These are phyloP conservation scores for Eremothecium gossypii DNA, from an alignment of 1,139 yeast species.

Conservation along the genomic window DNA sequence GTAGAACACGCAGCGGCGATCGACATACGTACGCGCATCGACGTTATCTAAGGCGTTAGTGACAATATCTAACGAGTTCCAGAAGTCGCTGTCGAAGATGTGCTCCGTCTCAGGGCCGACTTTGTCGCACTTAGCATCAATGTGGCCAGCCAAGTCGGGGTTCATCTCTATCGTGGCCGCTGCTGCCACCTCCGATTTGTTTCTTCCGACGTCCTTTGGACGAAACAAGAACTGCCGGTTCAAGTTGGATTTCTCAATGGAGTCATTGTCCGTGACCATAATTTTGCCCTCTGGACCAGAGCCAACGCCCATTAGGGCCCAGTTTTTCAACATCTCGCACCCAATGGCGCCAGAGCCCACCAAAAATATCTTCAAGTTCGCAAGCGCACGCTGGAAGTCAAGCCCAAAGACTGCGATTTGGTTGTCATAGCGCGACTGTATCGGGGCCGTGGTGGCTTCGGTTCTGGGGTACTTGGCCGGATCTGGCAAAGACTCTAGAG, in stretches of 20 bases:
- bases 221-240: conserved; percentile 94
- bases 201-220: conserved; percentile 86
- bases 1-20: conserved; percentile 90
- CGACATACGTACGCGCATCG: conserved; percentile 96
- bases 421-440: conserved; percentile 76
- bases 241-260: conserved; percentile 89
- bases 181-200: conserved; percentile 88
- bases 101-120: conserved; percentile 91
- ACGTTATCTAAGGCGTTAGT: conserved; percentile 96
- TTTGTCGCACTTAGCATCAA: conserved; percentile 69
- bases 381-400: conserved; percentile 60
- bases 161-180: conserved; percentile 77
- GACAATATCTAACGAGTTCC: conserved; percentile 76
- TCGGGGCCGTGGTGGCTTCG: conserved; percentile 64
- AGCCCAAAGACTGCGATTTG: conserved; percentile 92
- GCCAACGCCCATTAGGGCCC: conserved; percentile 97
- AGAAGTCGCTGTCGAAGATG: conserved; percentile 77
- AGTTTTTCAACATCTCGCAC: conserved; percentile 95
- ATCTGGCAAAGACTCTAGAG: conserved; percentile 80
- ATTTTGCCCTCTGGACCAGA: conserved; percentile 85
- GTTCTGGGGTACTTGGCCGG: conserved; percentile 48
- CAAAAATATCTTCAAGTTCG: conserved; percentile 73
- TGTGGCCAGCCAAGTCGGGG: conserved; percentile 70
- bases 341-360: conserved; percentile 99
- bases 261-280: conserved; percentile 83